These are phyloP conservation scores for Colletotrichum cordylinicola DNA, from an alignment of 2,329 filamentous ascomycete species.

Conservation along the genomic window DNA sequence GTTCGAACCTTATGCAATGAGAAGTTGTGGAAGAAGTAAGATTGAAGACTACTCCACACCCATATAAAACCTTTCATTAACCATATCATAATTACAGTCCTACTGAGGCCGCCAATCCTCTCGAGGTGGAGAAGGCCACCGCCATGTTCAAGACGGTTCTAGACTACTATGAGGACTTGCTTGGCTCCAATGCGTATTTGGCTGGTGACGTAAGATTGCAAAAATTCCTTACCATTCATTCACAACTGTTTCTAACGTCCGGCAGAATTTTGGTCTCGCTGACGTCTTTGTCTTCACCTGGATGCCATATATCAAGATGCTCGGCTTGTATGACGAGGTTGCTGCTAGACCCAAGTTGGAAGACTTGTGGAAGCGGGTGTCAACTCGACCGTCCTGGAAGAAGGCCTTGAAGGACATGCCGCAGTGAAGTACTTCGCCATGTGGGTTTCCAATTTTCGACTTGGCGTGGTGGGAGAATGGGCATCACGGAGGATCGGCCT, in stretches of 20 bases:
- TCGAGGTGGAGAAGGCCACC: not conserved
- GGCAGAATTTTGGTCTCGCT: not conserved
- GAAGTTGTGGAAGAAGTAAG: not conserved
- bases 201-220: not conserved
- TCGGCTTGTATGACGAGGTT: not conserved
- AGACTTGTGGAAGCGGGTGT: not conserved
- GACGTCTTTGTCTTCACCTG: not conserved
- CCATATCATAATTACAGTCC: no score
- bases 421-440: not conserved
- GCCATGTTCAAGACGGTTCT: not conserved
- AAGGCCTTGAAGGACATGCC: not conserved
- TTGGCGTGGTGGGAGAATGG: accelerated
- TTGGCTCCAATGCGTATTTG: not conserved
- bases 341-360: not conserved
- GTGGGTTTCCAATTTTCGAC: no score
- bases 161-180: not conserved
- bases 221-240: no score
- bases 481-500: accelerated
- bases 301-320: not conserved
- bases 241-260: not conserved
- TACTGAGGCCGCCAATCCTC: not conserved
- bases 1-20: not conserved
- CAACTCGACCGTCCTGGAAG: not conserved
- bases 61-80: no score
- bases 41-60: no score